phyloP scores from a whole-genome alignment of 2,329 filamentous ascomycete species.

The Diaporthe sp. region DNA sequence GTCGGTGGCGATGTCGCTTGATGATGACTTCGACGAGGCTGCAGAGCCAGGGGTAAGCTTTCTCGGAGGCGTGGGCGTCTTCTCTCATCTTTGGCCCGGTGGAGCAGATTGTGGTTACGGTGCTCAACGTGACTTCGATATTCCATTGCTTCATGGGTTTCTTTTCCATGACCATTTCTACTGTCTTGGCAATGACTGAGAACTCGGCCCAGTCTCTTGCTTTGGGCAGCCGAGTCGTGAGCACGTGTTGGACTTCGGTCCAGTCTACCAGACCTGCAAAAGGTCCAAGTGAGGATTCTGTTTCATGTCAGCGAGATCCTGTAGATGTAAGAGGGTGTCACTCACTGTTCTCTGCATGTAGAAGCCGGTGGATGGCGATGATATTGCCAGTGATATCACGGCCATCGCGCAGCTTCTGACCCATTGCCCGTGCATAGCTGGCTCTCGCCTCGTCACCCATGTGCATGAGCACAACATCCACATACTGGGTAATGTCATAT shows the following conservation, averaged over 20 bases:
- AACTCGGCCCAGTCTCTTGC: constrained; percentile 52
- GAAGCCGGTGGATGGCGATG: constrained; percentile 59
- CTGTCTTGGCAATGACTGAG: constrained; percentile 56
- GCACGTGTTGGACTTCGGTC: constrained; percentile 57
- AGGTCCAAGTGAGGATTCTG: constrained; percentile 33
- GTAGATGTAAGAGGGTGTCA: neutral
- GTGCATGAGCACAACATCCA: constrained; percentile 46
- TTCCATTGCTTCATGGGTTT: constrained; percentile 71
- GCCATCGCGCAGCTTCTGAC: constrained; percentile 50
- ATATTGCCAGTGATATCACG: constrained; percentile 56
- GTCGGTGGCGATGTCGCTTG: constrained; percentile 71
- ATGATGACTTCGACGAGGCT: constrained; percentile 69
- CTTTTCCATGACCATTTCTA: constrained; percentile 64
- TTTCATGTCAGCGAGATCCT: neutral
- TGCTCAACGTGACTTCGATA: constrained; percentile 66
- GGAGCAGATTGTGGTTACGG: constrained; percentile 55
- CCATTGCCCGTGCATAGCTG: constrained; percentile 56
- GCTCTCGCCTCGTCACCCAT: constrained; percentile 50
- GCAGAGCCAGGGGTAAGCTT: constrained; percentile 63
- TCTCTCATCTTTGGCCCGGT: constrained; percentile 40
- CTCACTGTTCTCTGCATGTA: constrained; percentile 46
- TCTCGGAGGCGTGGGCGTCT: constrained; percentile 50
- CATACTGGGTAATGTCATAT: constrained; percentile 48
- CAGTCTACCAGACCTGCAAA: constrained; percentile 52
- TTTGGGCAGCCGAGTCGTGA: constrained; percentile 52